Conservation (phyloP, 2,329 filamentous ascomycete genomes). For the Onygenales sp. region DNA sequence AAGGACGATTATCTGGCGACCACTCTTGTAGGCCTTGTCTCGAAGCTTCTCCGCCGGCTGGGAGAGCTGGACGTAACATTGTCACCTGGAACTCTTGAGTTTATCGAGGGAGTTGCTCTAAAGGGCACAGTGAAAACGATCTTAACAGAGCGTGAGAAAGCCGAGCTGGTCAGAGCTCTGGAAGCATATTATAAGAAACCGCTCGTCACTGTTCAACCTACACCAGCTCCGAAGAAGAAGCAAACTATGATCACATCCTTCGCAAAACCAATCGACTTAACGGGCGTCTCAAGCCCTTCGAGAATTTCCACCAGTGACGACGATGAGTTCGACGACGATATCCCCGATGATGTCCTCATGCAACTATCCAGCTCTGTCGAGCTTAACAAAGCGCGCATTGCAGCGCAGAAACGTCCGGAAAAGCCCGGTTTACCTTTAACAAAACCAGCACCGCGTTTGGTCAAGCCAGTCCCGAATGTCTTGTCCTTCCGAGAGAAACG, state of each 20-base stretch:
- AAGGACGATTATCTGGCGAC: conserved; percentile 78
- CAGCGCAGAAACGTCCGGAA: conserved; percentile 12
- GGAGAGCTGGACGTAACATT: conserved; percentile 65
- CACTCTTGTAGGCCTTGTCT: conserved; percentile 71
- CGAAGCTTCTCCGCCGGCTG: conserved; percentile 75
- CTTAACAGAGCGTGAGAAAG: conserved; percentile 70
- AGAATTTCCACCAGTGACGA: conserved; percentile 28
- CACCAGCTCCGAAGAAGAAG: conserved; percentile 31
- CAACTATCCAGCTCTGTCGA: conserved; percentile 34
- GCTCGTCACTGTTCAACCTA: conserved; percentile 29
- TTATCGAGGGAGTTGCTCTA: conserved; percentile 47
- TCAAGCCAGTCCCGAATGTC: conserved; percentile 28
- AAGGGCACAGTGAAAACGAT: conserved; percentile 62
- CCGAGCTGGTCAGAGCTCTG: conserved; percentile 61
- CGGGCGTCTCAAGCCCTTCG: conserved; percentile 24
- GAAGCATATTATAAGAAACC: conserved; percentile 43
- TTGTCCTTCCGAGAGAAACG: conserved; percentile 63
- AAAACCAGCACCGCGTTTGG: conserved; percentile 6
- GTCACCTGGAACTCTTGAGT: conserved; percentile 52
- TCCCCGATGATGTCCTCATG: conserved; percentile 32
- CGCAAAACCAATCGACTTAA: conserved; percentile 25
- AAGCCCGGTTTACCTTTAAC: conserved; percentile 4
- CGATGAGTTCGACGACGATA: conserved; percentile 33
- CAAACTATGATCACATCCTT: conserved; percentile 34
- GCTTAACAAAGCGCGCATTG: conserved; percentile 26